Evolutionary conservation across 441 rosid genomes (phyloP), one percentile per base, ranked within the genome.

Genomic region (Theobroma grandiflorum): DNA sequence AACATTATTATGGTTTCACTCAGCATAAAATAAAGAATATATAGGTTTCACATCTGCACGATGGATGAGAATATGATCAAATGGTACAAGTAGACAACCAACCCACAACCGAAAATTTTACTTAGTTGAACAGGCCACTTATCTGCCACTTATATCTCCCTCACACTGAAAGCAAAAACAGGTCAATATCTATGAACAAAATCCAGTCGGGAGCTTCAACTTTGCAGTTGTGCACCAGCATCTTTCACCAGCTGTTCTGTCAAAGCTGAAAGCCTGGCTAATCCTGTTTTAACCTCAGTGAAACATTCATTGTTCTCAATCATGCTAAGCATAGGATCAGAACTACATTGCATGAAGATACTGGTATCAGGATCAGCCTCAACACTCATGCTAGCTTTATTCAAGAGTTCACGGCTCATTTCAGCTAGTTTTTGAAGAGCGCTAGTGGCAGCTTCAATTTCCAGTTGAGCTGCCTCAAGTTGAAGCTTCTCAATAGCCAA

Each of bases 401-500:
- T 83, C 70, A 92, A 31, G 66, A 95, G 88, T 67, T 90, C 86
- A 16, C 72, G 80, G 76, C 97, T 94, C 97, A 94, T 88, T 53
- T 88, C 94, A 11, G 89, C 88, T 40, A 94, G 92, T 78, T 91
- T 91, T 61, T 89, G 90, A 64, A 95, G 88, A 11, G 95, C 95
- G 68, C 81, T 76, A 3, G 90, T 91, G 31, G 97, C 97, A 76
- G 97, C 96, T 88, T 92, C 98, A 22, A 88, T 92, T 86, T 93
- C 95, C 55, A 91, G 89, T 77, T 91, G 89, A 72, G 95, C 93
- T 66, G 94, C 94, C 81, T 95, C 94, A 0, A 92, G 91, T 83
- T 95, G 91, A 79, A 94, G 96, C 85, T 90, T 91, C 88, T 94
- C 98, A 68, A 91, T 91, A 31, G 94, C 95, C 74, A 91, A 74